Evolutionary conservation across 768 basidiomycete species (phyloP).

Genomic region (Termitomyces eurrhizus): DNA sequence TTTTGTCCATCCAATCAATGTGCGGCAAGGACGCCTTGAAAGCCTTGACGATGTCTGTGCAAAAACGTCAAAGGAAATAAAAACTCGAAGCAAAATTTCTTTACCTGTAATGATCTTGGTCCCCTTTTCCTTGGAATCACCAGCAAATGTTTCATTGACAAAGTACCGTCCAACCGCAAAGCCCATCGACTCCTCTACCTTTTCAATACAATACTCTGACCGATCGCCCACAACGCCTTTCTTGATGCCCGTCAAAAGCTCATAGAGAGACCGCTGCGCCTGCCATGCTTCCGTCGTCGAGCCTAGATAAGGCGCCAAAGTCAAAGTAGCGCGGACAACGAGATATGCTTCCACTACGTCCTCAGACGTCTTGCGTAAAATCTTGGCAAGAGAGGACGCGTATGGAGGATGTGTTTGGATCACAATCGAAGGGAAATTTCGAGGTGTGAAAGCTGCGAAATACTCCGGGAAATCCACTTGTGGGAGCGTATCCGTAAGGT

Average conservation of each 20-base stretch:
- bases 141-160: slow-evolving; percentile 77
- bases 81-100: slow-evolving; percentile 11
- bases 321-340: slow-evolving; percentile 67
- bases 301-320: slow-evolving; percentile 69
- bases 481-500: slow-evolving; percentile 64
- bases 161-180: slow-evolving; percentile 89
- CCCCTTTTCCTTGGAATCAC: slow-evolving; percentile 74
- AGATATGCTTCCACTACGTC: slow-evolving; percentile 87
- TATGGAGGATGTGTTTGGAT: slow-evolving; percentile 85
- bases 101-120: slow-evolving; percentile 78
- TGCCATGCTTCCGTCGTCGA: slow-evolving; percentile 75
- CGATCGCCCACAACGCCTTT: slow-evolving; percentile 83
- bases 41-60: slow-evolving; percentile 70
- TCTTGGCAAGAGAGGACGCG: slow-evolving; percentile 56
- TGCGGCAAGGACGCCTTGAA: slow-evolving; percentile 75
- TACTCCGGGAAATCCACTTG: slow-evolving; percentile 84
- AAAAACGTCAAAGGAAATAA: slow-evolving; percentile 11
- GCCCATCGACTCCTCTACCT: slow-evolving; percentile 74
- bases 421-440: slow-evolving; percentile 68
- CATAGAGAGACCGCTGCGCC: slow-evolving; percentile 64
- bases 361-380: slow-evolving; percentile 63
- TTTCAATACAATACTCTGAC: slow-evolving; percentile 74
- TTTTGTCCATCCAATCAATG: slow-evolving; percentile 90
- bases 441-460: slow-evolving; percentile 79
- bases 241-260: slow-evolving; percentile 78